Percentiles rank a stretch among this genome's conserved stretches.
phyloP scores from a whole-genome alignment of 129 eudicot genomes.

The Sambucus nigra region DNA sequence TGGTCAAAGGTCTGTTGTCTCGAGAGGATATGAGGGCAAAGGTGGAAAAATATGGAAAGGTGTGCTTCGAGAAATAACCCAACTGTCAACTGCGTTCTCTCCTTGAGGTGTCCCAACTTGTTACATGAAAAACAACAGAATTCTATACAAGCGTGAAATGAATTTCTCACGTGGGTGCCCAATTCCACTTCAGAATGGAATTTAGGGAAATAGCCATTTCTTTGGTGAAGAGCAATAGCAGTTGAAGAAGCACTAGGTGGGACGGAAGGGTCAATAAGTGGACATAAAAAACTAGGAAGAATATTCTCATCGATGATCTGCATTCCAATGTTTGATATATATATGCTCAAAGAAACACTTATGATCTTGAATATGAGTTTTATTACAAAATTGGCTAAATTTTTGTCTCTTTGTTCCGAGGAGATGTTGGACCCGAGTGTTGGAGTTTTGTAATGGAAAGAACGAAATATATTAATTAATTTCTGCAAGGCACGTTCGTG shows the following conservation, averaged over 20 bases:
- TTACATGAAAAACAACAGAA: conserved; percentile 43
- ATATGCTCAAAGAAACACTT: background rate
- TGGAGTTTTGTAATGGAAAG: too few relatives aligned
- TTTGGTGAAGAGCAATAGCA: conserved; percentile 7
- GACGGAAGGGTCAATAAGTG: conserved; percentile 15
- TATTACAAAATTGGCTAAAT: conserved; percentile 1
- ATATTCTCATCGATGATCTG: conserved; percentile 30
- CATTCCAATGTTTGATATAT: conserved; percentile 2
- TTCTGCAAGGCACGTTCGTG: too few relatives aligned
- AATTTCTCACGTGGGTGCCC: conserved; percentile 62
- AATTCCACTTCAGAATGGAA: conserved; percentile 19
- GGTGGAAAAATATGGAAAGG: conserved; percentile 89
- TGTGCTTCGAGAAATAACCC: conserved; percentile 59
- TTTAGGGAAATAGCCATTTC: too few relatives aligned
- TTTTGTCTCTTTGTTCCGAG: conserved; percentile 25
- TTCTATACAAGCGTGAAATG: conserved; percentile 48
- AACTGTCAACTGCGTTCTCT: conserved; percentile 27
- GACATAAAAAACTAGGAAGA: conserved; percentile 76
- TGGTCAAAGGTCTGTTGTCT: conserved; percentile 8
- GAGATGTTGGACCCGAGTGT: conserved; percentile 10
- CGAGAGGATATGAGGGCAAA: conserved; percentile 50
- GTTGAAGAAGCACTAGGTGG: conserved; percentile 21
- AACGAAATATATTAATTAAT: too few relatives aligned
- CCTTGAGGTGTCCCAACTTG: conserved; percentile 33
- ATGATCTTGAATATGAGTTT: background rate